These are phyloP conservation scores for Debaryomyces maramus DNA, from an alignment of 805 yeast genomes.

Conservation along the genomic window DNA sequence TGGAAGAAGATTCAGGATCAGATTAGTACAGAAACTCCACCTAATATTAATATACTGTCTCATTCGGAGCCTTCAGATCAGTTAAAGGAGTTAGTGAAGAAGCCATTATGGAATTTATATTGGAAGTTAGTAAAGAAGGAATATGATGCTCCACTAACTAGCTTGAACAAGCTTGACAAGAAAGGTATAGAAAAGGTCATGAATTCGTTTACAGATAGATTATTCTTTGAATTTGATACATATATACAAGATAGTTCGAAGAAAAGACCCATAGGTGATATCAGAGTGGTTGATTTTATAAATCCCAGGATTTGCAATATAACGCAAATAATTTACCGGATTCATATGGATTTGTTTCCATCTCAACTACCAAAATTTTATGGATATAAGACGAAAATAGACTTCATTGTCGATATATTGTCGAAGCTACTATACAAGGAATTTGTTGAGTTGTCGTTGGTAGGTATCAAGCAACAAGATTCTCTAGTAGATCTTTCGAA, in stretches of 20 bases:
- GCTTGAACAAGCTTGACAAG: conserved; percentile 6
- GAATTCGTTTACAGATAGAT: not conserved
- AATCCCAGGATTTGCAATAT: conserved; percentile 28
- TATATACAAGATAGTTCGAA: not conserved
- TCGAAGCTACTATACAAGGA: conserved; percentile 25
- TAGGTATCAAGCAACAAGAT: conserved; percentile 9
- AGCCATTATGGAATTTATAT: conserved; percentile 7
- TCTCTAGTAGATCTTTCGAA: conserved; percentile 29
- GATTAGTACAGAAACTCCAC: not conserved
- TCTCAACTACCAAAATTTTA: conserved; percentile 16
- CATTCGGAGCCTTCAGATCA: conserved; percentile 1
- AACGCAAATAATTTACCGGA: conserved; percentile 18
- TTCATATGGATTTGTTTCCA: conserved; percentile 20
- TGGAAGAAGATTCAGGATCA: not conserved
- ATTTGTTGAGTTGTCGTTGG: conserved; percentile 14
- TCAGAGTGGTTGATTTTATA: conserved; percentile 18
- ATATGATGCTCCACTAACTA: conserved; percentile 6
- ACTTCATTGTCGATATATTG: conserved; percentile 22
- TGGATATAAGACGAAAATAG: conserved; percentile 16
- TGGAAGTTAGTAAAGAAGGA: not conserved
- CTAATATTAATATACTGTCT: not conserved
- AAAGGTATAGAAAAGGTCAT: conserved; percentile 1
- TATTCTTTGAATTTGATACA: not conserved
- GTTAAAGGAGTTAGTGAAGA: conserved; percentile 5
- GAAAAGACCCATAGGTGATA: conserved; percentile 2